Base-by-base conservation (phyloP, 371 early-diverging fungal species). In the Chytridium lagenaria region DNA sequence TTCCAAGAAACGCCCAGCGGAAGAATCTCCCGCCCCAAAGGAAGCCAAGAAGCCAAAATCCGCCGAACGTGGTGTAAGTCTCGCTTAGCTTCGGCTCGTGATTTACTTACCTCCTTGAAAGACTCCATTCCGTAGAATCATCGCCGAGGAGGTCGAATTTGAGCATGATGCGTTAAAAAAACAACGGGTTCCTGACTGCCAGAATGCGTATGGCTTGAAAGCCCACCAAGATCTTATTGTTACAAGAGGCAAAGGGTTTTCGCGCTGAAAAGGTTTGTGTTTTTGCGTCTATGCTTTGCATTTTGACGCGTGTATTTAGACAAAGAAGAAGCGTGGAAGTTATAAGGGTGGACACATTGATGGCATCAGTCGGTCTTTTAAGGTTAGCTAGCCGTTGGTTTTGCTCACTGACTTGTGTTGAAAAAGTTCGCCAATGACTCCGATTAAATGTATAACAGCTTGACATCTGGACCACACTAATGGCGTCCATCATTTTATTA, bases 301-400 rank as follows among this genome's bases (percentile, higher is more conserved):
- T 39, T 33, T 52, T 73, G 31, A 15, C 30, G 30, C 33, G 3
- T 16, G 16, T 16, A n/a, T n/a, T 44, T 69, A 50, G 68, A 74
- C 69, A 57, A 73, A 83, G 87, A 98, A 98, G 88, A 98, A 98
- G 92, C 87, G 93, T 55, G 98, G 98, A 12, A 90, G 93, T 39
- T 98, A 98, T 85, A 88, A 92, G 64, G 98, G 98, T 36, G 98
- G 98, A 31, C 83, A 83, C 66, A 98, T 98, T 67, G 90, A 93
- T 68, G 87, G 91, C 70, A 86, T 81, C 57, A 90, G 92, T 40
- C 91, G 94, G 77, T 95, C 95, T 31, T 94, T 95, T 86, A 98
- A 98, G 83, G 96, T 98, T 26, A 82, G 69, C 44, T 19, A 12
- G 7, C 10, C 5, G 16, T 7, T 55, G 26, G 10, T 7, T 55